Conservation (phyloP, 208 protist genomes). For the Trypanosoma lewisi region DNA sequence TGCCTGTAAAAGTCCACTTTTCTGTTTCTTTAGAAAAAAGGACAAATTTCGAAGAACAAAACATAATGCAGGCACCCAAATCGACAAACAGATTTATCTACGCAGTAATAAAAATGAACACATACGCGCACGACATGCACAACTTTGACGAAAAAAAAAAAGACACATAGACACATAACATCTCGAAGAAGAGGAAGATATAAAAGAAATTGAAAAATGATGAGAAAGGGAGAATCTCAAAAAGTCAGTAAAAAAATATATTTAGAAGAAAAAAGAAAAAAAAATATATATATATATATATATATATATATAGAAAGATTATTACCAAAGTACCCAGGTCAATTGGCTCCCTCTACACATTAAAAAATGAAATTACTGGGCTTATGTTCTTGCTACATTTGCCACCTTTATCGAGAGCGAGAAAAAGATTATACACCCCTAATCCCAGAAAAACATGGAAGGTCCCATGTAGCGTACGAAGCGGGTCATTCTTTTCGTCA, state of each 20-base stretch:
- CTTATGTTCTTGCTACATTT: background rate
- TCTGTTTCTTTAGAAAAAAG: too few species aligned
- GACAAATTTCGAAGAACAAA: too few species aligned
- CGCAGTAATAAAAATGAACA: background rate
- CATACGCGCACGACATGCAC: too few species aligned
- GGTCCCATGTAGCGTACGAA: conserved; percentile 26
- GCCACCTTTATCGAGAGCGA: background rate
- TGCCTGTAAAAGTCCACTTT: too few species aligned
- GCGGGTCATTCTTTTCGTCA: conserved; percentile 26
- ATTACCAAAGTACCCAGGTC: too few species aligned
- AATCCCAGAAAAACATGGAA: conserved; percentile 28
- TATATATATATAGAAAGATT: background rate
- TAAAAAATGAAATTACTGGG: background rate
- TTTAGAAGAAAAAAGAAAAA: background rate
- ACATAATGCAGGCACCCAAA: too few species aligned
- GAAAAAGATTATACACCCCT: conserved; percentile 13
- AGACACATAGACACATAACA: background rate
- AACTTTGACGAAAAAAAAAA: background rate
- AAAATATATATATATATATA: background rate
- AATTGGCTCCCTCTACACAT: background rate
- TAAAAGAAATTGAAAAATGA: background rate
- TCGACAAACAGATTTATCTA: too few species aligned
- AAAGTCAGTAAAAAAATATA: too few species aligned
- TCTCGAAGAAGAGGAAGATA: background rate
- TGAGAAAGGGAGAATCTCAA: background rate